phyloP scores from a whole-genome alignment of 768 basidiomycete genomes.

The Termitomyces sp. region DNA sequence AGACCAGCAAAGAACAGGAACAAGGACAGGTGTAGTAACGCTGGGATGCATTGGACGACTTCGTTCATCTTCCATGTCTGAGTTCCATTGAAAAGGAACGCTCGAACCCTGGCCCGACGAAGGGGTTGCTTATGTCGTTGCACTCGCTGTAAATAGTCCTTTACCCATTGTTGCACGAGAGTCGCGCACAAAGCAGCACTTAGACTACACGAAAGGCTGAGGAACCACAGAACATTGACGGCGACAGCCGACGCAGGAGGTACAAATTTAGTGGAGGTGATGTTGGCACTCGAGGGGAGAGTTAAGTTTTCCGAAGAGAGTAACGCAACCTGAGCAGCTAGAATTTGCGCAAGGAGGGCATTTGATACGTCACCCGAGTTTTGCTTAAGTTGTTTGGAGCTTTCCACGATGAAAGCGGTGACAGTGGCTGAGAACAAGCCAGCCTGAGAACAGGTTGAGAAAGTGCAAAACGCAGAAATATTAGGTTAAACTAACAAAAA shows the following conservation, averaged over 20 bases:
- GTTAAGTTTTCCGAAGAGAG: too few relatives aligned
- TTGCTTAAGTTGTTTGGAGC: too few relatives aligned
- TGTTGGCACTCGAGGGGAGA: background rate
- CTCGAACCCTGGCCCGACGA: background rate
- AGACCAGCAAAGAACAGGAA: constrained; percentile 8
- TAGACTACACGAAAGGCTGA: background rate
- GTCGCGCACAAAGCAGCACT: background rate
- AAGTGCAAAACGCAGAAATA: too few relatives aligned
- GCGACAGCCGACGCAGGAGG: background rate
- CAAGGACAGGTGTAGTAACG: background rate
- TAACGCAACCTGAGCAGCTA: too few relatives aligned
- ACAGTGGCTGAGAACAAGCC: background rate
- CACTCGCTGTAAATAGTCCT: background rate
- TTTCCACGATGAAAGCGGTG: background rate
- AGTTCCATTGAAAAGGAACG: background rate
- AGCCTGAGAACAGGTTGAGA: background rate
- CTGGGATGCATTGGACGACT: background rate
- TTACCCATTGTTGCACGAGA: background rate
- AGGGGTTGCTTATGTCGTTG: background rate
- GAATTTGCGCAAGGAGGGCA: too few relatives aligned
- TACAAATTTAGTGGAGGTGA: background rate
- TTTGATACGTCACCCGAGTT: too few relatives aligned
- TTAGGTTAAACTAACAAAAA: background rate
- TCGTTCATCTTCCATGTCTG: background rate
- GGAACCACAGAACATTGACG: background rate